These are phyloP conservation scores for Mycena epipterygia DNA, from an alignment of 768 basidiomycete genomes.

Conservation along the genomic window DNA sequence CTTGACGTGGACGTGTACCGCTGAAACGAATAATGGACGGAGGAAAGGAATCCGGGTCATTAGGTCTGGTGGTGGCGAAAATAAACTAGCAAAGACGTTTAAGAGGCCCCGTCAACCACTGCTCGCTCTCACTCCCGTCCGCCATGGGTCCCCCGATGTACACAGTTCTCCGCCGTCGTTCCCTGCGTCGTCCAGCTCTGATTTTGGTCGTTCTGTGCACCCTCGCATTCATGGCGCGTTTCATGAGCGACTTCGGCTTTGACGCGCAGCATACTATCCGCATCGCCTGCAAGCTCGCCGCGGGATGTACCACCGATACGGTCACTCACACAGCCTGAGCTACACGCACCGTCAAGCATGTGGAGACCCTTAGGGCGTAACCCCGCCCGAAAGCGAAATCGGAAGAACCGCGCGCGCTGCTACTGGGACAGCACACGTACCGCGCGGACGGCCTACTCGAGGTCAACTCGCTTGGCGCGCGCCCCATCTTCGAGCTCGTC, in stretches of 20 bases:
- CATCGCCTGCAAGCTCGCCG: conserved; percentile 33
- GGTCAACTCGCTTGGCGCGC: conserved; percentile 57
- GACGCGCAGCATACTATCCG: conserved; percentile 32
- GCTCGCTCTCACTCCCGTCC: not conserved
- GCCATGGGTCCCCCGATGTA: conserved; percentile 23
- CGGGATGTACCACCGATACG: not conserved
- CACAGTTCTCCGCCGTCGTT: conserved; percentile 33
- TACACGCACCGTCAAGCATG: conserved; percentile 16
- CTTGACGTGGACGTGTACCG: not conserved
- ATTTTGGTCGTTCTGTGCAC: conserved; percentile 17
- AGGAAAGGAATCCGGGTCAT: not conserved
- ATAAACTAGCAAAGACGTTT: not conserved
- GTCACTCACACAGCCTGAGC: conserved; percentile 20
- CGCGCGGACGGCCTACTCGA: conserved; percentile 56
- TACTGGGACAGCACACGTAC: conserved; percentile 49
- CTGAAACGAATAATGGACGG: not conserved
- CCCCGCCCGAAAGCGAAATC: conserved; percentile 2
- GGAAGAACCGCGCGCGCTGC: conserved; percentile 2
- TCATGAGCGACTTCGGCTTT: conserved; percentile 31
- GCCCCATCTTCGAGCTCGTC: conserved; percentile 88
- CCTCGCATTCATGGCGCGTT: conserved; percentile 22
- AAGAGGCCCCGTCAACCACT: not conserved
- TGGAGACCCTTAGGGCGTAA: not conserved
- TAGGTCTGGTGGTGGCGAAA: not conserved
- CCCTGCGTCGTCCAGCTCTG: conserved; percentile 32